These are phyloP conservation scores for Ophiocordyceps camponoti-leonardi DNA, from an alignment of 2,329 filamentous ascomycete genomes.

Conservation along the genomic window DNA sequence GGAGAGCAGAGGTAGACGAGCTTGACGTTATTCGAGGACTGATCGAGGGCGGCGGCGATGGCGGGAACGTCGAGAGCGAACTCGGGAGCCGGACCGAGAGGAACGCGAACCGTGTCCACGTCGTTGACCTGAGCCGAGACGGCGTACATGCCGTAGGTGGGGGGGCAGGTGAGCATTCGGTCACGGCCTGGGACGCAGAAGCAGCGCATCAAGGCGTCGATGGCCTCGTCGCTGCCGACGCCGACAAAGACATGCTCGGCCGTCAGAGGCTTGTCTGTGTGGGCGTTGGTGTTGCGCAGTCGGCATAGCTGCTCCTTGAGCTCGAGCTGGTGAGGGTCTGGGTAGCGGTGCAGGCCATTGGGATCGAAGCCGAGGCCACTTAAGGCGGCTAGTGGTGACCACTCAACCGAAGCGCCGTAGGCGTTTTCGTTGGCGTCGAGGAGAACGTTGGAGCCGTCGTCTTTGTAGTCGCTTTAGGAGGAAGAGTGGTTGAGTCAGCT, in stretches of 20 bases:
- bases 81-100: conserved; percentile 50
- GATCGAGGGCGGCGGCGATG: conserved; percentile 45
- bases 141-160: conserved; percentile 96
- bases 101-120: conserved; percentile 70
- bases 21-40: conserved; percentile 43
- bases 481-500: not conserved
- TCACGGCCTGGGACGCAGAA: conserved; percentile 82
- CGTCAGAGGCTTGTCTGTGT: conserved; percentile 55
- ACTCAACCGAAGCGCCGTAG: conserved; percentile 62
- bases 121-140: conserved; percentile 94
- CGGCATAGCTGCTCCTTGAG: conserved; percentile 78
- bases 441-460: conserved; percentile 87
- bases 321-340: conserved; percentile 80
- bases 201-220: conserved; percentile 81
- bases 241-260: conserved; percentile 85
- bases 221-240: conserved; percentile 91
- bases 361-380: conserved; percentile 43
- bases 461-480: conserved; percentile 79
- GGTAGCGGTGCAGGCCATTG: conserved; percentile 77
- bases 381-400: conserved; percentile 16
- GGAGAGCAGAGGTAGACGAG: conserved; percentile 86
- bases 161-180: conserved; percentile 85
- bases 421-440: conserved; percentile 98
- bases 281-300: conserved; percentile 69
- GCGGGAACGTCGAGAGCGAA: conserved; percentile 60